Conservation (phyloP, 2,329 filamentous ascomycete genomes). For the Ophiocordyceps australis region DNA sequence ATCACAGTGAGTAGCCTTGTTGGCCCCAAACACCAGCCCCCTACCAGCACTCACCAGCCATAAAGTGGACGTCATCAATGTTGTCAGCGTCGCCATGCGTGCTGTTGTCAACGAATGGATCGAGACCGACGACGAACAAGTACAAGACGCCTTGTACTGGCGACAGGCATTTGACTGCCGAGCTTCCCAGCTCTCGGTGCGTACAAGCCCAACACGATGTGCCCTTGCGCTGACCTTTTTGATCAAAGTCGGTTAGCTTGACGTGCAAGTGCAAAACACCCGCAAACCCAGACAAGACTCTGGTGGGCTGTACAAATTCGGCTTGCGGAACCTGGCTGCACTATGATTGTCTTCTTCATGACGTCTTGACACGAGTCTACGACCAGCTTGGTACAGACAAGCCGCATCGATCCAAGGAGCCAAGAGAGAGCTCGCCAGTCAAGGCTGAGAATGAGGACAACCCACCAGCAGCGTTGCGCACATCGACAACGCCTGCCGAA, state of each 20-base stretch:
- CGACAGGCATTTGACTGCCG: slow-evolving; percentile 42
- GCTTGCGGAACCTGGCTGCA: slow-evolving; percentile 44
- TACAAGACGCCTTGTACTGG: slow-evolving; percentile 42
- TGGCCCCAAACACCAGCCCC: background rate
- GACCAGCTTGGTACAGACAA: slow-evolving; percentile 29
- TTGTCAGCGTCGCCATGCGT: slow-evolving; percentile 44
- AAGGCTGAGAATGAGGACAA: slow-evolving; percentile 18
- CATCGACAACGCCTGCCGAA: slow-evolving; percentile 33
- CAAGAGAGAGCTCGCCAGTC: slow-evolving; percentile 16
- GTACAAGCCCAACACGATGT: too few species aligned
- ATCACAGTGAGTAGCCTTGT: slow-evolving; percentile 37
- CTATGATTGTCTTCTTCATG: slow-evolving; percentile 40
- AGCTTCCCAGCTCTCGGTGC: slow-evolving; percentile 38
- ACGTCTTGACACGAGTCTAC: slow-evolving; percentile 30
- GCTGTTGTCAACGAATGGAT: slow-evolving; percentile 49
- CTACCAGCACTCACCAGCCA: slow-evolving; percentile 1
- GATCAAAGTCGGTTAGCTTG: slow-evolving; percentile 35
- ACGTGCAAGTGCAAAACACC: slow-evolving; percentile 41
- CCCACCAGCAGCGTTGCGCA: slow-evolving; percentile 10
- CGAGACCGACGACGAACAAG: slow-evolving; percentile 48
- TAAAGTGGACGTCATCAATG: slow-evolving; percentile 56
- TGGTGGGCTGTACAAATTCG: slow-evolving; percentile 37
- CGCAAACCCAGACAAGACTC: slow-evolving; percentile 41
- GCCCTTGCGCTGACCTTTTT: too few species aligned
- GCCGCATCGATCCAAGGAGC: slow-evolving; percentile 23